Base-by-base conservation (phyloP, 164 flowering plant species). In the Magnolia sinica region DNA sequence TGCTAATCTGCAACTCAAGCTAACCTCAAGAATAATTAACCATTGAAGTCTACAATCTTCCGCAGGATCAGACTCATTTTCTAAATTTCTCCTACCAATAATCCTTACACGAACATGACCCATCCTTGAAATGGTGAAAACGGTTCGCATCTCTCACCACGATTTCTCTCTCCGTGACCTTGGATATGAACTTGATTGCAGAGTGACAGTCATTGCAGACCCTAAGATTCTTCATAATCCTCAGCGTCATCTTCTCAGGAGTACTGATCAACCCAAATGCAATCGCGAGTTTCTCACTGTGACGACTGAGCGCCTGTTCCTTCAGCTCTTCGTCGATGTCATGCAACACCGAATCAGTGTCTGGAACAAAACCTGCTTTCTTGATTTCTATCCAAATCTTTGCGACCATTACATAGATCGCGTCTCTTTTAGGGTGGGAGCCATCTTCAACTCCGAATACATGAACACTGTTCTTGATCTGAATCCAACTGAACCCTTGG, bases 281-380 rank as follows among this genome's bases (percentile, higher is more conserved):
- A 81, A 95, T 88, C 14, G 97, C 97, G 49, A 95, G 93, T 81
- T 92, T 93, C 85, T 95, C 98, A 59, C 98, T 95, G 70, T 95
- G 98, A 78, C 86, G 89, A 73, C 81, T 87, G 67, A 93, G 87
- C 66, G 85, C 81, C 79, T 90, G 87, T 77, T 91, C 98, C 80
- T 95, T 93, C 76, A 90, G 76, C 76, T 93, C 97, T 31, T 82
- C 88, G 73, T 93, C 97, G 31, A 95, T 86, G 82, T 95, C 97
- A 77, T 95, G 98, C 79, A 91, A 77, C 8, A 93, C 96, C 9
- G 93, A 82, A 31, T 81, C 85, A 22, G 87, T 87, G 70, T 95
- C 96, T 1, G 98, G 98, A 78, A 88, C 76, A 76, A 87, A 94
- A 3, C 98, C 98, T 82, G 87, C 81, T 80, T 89, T 87, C 78